phyloP scores from a whole-genome alignment of 192 early-diverging fungal genomes.

The Coemansia brasiliensis region DNA sequence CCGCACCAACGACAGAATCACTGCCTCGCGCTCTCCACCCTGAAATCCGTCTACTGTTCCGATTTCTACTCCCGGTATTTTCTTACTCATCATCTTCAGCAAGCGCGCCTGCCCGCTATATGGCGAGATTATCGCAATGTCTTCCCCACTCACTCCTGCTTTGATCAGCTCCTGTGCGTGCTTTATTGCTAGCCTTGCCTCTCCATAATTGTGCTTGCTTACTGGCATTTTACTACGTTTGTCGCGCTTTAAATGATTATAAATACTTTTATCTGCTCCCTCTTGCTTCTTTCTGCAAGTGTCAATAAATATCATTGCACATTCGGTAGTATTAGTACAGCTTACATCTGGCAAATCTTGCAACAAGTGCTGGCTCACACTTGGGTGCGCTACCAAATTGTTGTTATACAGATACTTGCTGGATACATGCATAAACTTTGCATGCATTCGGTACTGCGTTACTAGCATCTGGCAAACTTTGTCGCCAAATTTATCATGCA shows the following conservation, averaged over 20 bases:
- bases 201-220: conserved; percentile 73
- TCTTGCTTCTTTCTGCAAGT: conserved; percentile 33
- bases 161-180: conserved; percentile 65
- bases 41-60: conserved; percentile 89
- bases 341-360: conserved; percentile 60
- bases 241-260: too few species aligned
- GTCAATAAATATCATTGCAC: conserved; percentile 69
- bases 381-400: conserved; percentile 62
- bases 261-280: too few species aligned
- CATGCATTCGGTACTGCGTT: conserved; percentile 90
- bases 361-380: conserved; percentile 67
- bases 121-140: conserved; percentile 86
- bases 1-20: conserved; percentile 78
- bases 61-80: conserved; percentile 68
- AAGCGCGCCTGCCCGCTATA: conserved; percentile 77
- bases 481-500: conserved; percentile 62
- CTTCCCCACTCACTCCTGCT: conserved; percentile 60
- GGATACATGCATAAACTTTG: conserved; percentile 75
- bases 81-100: conserved; percentile 54
- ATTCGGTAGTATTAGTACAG: conserved; percentile 58
- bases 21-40: conserved; percentile 87
- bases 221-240: too few species aligned
- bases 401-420: conserved; percentile 68
- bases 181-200: conserved; percentile 63
- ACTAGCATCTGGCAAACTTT: conserved; percentile 67